A percentile compares a stretch with the other conserved stretches of the same genome.
phyloP scores from a whole-genome alignment of 2,329 filamentous ascomycete genomes.

The Pseudogymnoascus sp. region DNA sequence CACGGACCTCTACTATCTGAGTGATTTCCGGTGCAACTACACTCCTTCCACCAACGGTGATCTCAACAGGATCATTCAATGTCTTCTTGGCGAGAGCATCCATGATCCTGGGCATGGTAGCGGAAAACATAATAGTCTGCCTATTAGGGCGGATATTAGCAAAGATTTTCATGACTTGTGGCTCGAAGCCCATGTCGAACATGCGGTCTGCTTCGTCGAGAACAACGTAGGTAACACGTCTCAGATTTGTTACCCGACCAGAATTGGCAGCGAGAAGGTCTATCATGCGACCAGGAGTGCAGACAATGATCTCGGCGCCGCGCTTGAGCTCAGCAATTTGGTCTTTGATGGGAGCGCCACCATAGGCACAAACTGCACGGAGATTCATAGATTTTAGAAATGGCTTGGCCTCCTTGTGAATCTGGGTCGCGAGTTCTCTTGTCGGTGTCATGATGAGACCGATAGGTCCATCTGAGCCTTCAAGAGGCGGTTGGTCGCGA shows the following conservation, averaged over 20 bases:
- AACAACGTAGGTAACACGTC: conserved; percentile 84
- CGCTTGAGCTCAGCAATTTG: conserved; percentile 95
- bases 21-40: conserved; percentile 88
- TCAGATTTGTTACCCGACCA: conserved; percentile 86
- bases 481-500: conserved; percentile 79
- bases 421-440: conserved; percentile 86
- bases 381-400: conserved; percentile 83
- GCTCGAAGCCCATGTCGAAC: conserved; percentile 99
- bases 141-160: conserved; percentile 84
- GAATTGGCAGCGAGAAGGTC: conserved; percentile 89
- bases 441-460: conserved; percentile 89
- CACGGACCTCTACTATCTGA: conserved; percentile 81
- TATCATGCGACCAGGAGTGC: conserved; percentile 90
- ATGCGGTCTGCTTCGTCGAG: conserved; percentile 96
- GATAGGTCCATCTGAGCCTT: conserved; percentile 78
- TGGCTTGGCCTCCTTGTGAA: conserved; percentile 88
- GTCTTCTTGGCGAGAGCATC: conserved; percentile 85
- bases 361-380: conserved; percentile 85
- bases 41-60: conserved; percentile 81
- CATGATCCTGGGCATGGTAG: conserved; percentile 91
- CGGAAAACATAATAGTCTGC: conserved; percentile 92
- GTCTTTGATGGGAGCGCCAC: conserved; percentile 91
- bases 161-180: conserved; percentile 95
- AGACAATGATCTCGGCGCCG: conserved; percentile 89
- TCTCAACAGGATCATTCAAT: conserved; percentile 76